A percentile compares a stretch with the other conserved stretches of the same genome.
Evolutionary conservation across 306 rosid species (phyloP).

Genomic region (Nissolia schottii): DNA sequence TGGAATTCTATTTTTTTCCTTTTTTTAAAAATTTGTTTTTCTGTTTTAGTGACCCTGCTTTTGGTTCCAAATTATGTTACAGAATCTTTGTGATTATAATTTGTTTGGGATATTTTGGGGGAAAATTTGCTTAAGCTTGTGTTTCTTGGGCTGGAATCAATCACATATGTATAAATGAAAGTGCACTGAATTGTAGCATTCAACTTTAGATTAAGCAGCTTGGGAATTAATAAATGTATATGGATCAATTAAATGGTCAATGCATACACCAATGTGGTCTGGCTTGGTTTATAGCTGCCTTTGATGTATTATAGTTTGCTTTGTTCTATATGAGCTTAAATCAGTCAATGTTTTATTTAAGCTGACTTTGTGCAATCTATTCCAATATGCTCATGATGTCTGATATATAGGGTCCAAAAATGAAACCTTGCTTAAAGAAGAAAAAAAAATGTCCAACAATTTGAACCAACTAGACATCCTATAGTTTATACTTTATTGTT

Average conservation of each 20-base stretch:
- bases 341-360: not conserved
- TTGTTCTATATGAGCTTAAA: not conserved
- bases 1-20: not conserved
- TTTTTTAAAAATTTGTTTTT: not conserved
- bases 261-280: not conserved
- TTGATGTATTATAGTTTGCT: not conserved
- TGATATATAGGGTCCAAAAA: not conserved
- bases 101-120: not conserved
- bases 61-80: not conserved
- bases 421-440: too few relatives aligned
- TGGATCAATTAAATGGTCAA: not conserved
- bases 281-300: not conserved
- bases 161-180: not conserved
- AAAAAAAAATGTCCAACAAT: too few relatives aligned
- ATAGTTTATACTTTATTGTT: not conserved
- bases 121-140: not conserved
- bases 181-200: not conserved
- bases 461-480: too few relatives aligned
- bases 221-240: not conserved
- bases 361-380: not conserved
- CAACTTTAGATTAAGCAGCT: not conserved
- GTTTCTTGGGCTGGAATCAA: slow-evolving; percentile 24
- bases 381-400: not conserved
- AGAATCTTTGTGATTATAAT: not conserved
- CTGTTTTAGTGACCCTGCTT: not conserved